Conservation (phyloP, 2,329 filamentous ascomycete genomes). For the Scortechinia acanthostroma region DNA sequence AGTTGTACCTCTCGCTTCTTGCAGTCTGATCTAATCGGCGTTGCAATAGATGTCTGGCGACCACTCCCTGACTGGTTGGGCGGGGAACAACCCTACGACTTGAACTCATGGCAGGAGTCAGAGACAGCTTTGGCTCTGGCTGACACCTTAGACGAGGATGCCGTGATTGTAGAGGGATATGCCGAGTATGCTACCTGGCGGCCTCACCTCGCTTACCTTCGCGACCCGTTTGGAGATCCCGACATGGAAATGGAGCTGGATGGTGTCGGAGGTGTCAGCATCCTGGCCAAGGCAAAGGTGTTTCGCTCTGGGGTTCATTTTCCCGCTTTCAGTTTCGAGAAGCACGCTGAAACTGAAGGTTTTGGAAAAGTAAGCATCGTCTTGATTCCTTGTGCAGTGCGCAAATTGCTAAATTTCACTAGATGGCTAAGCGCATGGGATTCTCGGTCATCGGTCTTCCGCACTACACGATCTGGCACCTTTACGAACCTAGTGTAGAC, state of each 20-base stretch:
- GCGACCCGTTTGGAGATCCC: slow-evolving; percentile 92
- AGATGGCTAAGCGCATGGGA: slow-evolving; percentile 93
- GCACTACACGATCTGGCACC: slow-evolving; percentile 98
- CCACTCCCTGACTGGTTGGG: slow-evolving; percentile 98
- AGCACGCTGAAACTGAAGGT: slow-evolving; percentile 95
- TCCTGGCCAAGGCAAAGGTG: slow-evolving; percentile 88
- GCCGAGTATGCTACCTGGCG: slow-evolving; percentile 98
- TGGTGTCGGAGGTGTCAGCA: slow-evolving; percentile 93
- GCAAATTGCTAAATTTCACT: slow-evolving; percentile 7
- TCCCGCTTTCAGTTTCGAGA: slow-evolving; percentile 96
- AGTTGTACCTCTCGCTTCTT: slow-evolving; percentile 29
- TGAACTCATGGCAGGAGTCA: slow-evolving; percentile 99
- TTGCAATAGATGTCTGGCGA: slow-evolving; percentile 78
- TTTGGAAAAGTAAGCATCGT: slow-evolving; percentile 77
- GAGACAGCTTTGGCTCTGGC: slow-evolving; percentile 90
- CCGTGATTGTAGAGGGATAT: slow-evolving; percentile 97
- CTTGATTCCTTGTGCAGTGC: too few relatives aligned
- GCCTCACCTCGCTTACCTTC: slow-evolving; percentile 89
- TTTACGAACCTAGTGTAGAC: slow-evolving; percentile 97
- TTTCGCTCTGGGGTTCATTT: slow-evolving; percentile 95
- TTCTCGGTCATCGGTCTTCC: slow-evolving; percentile 92
- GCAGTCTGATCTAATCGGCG: not conserved
- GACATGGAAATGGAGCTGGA: slow-evolving; percentile 99
- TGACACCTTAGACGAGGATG: slow-evolving; percentile 92
- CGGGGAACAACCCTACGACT: slow-evolving; percentile 93